Evolutionary conservation across 169 alveolate genomes (phyloP).

Genomic region (Cyclospora cayetanensis): DNA sequence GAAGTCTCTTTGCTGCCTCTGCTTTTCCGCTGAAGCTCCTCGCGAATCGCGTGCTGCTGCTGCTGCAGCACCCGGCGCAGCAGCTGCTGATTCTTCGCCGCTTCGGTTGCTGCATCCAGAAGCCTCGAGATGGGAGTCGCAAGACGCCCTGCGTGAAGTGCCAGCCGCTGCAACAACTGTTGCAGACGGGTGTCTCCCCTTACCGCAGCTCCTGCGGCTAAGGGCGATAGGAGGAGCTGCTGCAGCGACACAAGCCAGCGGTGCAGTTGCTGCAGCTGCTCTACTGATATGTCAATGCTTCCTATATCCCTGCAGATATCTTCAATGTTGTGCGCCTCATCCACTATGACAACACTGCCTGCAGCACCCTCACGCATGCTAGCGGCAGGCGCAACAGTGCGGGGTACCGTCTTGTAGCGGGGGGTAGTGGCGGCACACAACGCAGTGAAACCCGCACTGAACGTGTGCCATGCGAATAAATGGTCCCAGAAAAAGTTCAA

Average conservation of each 20-base stretch:
- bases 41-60: slow-evolving; percentile 6
- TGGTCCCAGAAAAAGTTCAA: too few relatives aligned
- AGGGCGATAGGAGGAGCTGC: background rate
- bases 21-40: background rate
- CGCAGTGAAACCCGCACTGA: too few relatives aligned
- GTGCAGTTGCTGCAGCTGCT: slow-evolving; percentile 29
- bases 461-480: too few relatives aligned
- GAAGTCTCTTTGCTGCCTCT: background rate
- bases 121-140: background rate
- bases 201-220: background rate
- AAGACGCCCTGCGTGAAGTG: slow-evolving; percentile 2
- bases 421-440: too few relatives aligned
- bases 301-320: background rate
- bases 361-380: background rate
- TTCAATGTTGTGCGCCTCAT: slow-evolving; percentile 37
- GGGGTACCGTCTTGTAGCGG: too few relatives aligned
- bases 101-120: background rate
- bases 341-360: slow-evolving; percentile 15
- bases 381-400: background rate
- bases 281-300: background rate
- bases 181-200: slow-evolving; percentile 1
- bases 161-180: slow-evolving; percentile 38
- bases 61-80: slow-evolving; percentile 44
- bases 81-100: background rate
- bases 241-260: slow-evolving; percentile 11